Percentiles rank a stretch among this genome's conserved stretches.
Conservation (phyloP, 2,329 filamentous ascomycete genomes). For the Pezizomycotina sp. region DNA sequence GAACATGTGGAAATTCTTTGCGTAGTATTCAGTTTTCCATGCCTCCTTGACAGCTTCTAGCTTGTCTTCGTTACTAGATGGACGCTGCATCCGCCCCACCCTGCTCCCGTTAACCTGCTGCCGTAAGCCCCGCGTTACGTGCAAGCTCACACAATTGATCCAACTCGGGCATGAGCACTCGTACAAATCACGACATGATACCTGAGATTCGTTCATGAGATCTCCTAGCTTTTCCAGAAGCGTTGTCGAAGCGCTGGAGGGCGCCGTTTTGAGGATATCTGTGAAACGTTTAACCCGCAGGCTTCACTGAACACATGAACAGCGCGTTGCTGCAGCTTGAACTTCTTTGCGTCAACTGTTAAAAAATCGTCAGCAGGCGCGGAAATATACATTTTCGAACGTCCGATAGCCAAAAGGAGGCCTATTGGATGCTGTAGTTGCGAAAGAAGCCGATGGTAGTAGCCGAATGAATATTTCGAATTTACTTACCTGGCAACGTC, state of each 20-base stretch:
- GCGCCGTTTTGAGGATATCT: conserved; percentile 41
- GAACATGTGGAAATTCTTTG: conserved; percentile 50
- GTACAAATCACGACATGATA: conserved; percentile 70
- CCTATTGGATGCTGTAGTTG: neutral
- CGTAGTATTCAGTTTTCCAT: conserved; percentile 69
- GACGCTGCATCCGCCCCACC: conserved; percentile 92
- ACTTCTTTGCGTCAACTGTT: conserved; percentile 60
- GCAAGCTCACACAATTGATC: conserved; percentile 75
- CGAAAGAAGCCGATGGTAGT: too few relatives aligned
- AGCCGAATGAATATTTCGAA: too few relatives aligned
- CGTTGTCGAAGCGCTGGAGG: conserved; percentile 43
- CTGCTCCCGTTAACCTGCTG: conserved; percentile 74
- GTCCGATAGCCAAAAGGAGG: neutral
- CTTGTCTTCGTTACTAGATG: conserved; percentile 78
- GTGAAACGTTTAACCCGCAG: conserved; percentile 71
- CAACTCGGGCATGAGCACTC: conserved; percentile 90
- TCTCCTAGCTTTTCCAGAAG: conserved; percentile 58
- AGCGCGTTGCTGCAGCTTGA: conserved; percentile 74
- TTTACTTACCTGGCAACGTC: too few relatives aligned
- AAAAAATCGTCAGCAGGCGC: neutral
- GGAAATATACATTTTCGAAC: neutral
- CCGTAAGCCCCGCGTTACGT: conserved; percentile 60
- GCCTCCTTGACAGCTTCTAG: conserved; percentile 62
- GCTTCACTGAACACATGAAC: conserved; percentile 86
- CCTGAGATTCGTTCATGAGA: conserved; percentile 78